Conservation (phyloP, 176 grass and related monocot species). For the Pontederia crassipes region DNA sequence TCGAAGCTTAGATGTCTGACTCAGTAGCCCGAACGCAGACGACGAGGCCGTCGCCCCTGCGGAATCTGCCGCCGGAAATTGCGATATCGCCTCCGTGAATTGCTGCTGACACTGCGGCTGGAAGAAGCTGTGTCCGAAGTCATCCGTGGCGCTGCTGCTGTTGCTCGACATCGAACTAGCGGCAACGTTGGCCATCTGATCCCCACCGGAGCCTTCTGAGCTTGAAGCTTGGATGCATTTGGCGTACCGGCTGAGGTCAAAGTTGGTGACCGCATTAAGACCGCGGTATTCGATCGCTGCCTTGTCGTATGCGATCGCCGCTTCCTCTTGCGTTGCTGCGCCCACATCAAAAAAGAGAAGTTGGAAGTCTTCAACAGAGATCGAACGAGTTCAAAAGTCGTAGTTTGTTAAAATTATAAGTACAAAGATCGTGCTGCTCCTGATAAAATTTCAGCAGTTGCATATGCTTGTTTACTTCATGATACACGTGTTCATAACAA, state of each 20-base stretch:
- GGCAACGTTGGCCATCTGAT: background rate
- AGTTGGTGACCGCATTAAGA: constrained; percentile 87
- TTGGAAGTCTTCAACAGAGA: too few relatives aligned
- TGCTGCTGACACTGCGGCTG: constrained; percentile 2
- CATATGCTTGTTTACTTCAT: too few relatives aligned
- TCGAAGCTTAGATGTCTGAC: constrained; percentile 63
- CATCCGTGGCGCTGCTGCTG: background rate
- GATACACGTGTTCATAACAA: too few relatives aligned
- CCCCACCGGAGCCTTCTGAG: background rate
- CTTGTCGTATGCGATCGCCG: constrained; percentile 85
- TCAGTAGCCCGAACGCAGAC: constrained; percentile 38
- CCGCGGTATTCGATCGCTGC: constrained; percentile 92
- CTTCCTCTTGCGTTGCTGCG: constrained; percentile 86
- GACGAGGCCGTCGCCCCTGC: constrained; percentile 28
- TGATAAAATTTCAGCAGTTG: too few relatives aligned
- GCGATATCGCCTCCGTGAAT: constrained; percentile 2
- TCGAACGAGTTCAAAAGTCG: too few relatives aligned
- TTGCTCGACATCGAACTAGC: too few relatives aligned
- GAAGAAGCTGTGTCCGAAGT: constrained; percentile 28
- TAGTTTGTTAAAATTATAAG: too few relatives aligned
- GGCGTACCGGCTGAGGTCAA: constrained; percentile 80
- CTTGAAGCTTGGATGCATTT: constrained; percentile 48
- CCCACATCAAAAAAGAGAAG: too few relatives aligned
- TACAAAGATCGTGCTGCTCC: too few relatives aligned
- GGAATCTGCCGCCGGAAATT: constrained; percentile 6